phyloP scores from a whole-genome alignment of 768 basidiomycete species.

The Podaxis rugospora region DNA sequence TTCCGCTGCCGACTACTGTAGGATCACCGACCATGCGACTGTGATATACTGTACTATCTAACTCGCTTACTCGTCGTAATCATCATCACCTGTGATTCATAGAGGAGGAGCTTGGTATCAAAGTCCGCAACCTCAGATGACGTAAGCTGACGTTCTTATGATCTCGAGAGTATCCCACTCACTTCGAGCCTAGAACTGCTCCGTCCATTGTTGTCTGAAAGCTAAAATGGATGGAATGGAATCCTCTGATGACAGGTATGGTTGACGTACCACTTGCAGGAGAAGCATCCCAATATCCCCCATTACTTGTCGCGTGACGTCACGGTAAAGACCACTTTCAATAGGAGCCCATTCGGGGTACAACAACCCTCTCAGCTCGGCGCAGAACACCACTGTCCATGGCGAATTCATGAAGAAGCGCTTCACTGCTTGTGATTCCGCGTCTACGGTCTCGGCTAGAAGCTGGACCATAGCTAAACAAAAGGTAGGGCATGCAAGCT shows the following conservation, averaged over 20 bases:
- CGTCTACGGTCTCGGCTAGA: background rate
- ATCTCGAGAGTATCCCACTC: background rate
- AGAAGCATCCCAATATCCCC: conserved; percentile 15
- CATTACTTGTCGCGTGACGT: conserved; percentile 28
- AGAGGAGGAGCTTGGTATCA: background rate
- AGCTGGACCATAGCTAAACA: conserved; percentile 45
- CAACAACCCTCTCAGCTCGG: conserved; percentile 30
- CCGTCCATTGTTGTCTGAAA: background rate
- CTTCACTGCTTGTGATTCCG: conserved; percentile 1
- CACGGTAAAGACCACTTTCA: conserved; percentile 17
- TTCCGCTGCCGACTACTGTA: background rate
- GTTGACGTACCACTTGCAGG: conserved; percentile 16
- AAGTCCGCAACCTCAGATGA: background rate
- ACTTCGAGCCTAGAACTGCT: background rate
- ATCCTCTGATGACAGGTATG: background rate
- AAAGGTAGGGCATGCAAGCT: conserved; percentile 44
- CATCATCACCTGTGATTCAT: conserved; percentile 3
- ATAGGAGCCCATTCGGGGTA: background rate
- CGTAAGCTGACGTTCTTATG: background rate
- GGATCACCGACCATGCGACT: background rate
- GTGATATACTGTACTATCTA: background rate
- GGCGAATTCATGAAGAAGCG: conserved; percentile 29
- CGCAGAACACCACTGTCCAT: conserved; percentile 45
- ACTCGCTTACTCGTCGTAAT: background rate
- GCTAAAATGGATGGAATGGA: background rate